Evolutionary conservation across 371 early-diverging fungal genomes (phyloP), one percentile per base, ranked within the genome.

Genomic region (Quaeritorhiza haematococci): DNA sequence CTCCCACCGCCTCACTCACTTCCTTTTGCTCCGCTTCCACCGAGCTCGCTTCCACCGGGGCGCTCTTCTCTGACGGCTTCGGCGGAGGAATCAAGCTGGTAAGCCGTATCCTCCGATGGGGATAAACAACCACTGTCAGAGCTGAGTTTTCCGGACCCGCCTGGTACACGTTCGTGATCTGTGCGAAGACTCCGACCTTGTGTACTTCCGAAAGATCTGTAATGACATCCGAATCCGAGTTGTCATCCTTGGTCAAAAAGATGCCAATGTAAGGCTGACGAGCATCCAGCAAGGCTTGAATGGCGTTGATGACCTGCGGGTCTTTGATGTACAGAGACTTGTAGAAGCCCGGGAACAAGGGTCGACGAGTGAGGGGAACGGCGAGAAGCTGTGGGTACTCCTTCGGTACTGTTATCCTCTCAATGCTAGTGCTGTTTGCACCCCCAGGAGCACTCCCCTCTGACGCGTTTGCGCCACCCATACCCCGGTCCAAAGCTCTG

Each of bases 271-370:
- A 97, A 17, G 98, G 96, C 69, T 94, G 73, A 1, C 92, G 89
- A 23, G 89, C 85, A 61, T 92, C 87, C 71, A 94, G 78, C 26
- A 96, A 65, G 53, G 90, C 87, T 64, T 93, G 89, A 48, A 97
- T 88, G 4, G 96, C 94, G 21, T 83, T 80, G 26, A 89, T 93
- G 2, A 93, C 95, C 33, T 87, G 78, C 0, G 93, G 91, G 61
- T 96, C 92, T 70, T 93, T 93, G 60, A 97, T 88, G 23, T 90
- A 91, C 7, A 97, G 88, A 0, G 96, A 92, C 74, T 96, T 96
- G 79, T 94, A 96, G 64, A 95, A 93, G 24, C 95, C 95, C 19
- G 98, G 98, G 63, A 96, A 97, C 34, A 96, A 75, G 4, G 96
- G 96, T 44, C 96, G 83, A 15, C 93, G 83, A 21, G 93, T 89